Evolutionary conservation across 495 filamentous ascomycete species (phyloP).

Genomic region (Thermothielavioides terrestris): DNA sequence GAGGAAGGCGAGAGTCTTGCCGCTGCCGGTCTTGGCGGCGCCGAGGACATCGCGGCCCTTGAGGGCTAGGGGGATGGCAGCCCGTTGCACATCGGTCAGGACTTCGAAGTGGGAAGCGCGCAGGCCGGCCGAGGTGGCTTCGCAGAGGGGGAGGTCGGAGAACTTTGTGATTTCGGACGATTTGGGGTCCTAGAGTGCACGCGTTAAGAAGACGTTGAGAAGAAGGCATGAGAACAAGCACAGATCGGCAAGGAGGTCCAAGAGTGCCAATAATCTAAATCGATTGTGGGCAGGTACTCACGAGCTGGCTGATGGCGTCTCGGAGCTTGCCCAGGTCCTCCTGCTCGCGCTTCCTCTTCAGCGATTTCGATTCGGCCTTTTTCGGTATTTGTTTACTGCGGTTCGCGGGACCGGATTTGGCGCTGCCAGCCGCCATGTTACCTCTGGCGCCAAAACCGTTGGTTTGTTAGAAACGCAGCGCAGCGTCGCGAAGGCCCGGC

Average conservation of each 20-base stretch:
- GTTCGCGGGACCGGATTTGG: slow-evolving; percentile 13
- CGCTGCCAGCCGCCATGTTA: slow-evolving; percentile 17
- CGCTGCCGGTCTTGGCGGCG: slow-evolving; percentile 92
- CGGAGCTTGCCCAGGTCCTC: slow-evolving; percentile 52
- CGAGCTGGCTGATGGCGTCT: slow-evolving; percentile 33
- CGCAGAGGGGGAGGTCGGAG: slow-evolving; percentile 76
- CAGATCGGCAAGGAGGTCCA: no score
- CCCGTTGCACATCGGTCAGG: slow-evolving; percentile 85
- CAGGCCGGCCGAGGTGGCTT: slow-evolving; percentile 71
- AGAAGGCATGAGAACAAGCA: background rate
- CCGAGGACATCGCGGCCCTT: slow-evolving; percentile 87
- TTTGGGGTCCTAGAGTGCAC: slow-evolving; percentile 33
- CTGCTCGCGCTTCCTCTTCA: slow-evolving; percentile 40
- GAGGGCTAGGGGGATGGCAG: slow-evolving; percentile 74
- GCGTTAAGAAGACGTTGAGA: background rate
- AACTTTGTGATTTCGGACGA: slow-evolving; percentile 49
- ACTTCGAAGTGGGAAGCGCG: slow-evolving; percentile 81
- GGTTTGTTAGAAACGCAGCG: no score
- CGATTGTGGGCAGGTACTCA: no score
- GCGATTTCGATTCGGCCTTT: slow-evolving; percentile 28
- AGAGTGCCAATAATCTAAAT: no score
- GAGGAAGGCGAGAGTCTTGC: slow-evolving; percentile 92
- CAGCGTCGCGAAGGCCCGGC: background rate
- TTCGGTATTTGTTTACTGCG: slow-evolving; percentile 18
- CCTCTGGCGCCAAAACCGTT: background rate